Conservation (phyloP, 306 rosid species). For the Cicer yamashitae region DNA sequence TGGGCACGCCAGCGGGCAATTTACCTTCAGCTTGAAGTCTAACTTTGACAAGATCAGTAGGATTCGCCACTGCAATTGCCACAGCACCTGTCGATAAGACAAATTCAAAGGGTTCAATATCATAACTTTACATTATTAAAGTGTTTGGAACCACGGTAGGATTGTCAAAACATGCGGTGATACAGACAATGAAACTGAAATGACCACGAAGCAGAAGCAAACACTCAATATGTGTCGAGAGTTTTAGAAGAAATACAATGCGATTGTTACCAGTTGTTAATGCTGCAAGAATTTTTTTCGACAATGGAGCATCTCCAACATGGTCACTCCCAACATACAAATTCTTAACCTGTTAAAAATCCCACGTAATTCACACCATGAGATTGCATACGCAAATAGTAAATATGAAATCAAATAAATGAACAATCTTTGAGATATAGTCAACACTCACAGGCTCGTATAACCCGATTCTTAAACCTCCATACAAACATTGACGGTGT, state of each 20-base stretch:
- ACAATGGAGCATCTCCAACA: constrained; percentile 90
- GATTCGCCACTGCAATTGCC: constrained; percentile 85
- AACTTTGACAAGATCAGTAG: constrained; percentile 95
- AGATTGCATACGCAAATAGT: constrained; percentile 38
- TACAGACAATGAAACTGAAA: too few relatives aligned
- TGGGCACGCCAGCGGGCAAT: constrained; percentile 84
- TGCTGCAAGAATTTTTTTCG: constrained; percentile 91
- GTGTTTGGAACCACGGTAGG: too few relatives aligned
- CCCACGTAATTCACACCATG: constrained; percentile 37
- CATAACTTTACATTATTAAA: constrained; percentile 4
- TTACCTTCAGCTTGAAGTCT: constrained; percentile 98
- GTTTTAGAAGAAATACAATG: constrained; percentile 35
- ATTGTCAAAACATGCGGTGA: too few relatives aligned
- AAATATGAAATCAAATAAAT: constrained; percentile 33
- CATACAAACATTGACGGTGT: constrained; percentile 89
- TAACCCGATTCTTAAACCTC: constrained; percentile 90
- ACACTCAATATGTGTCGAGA: background rate
- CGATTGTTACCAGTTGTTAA: constrained; percentile 80
- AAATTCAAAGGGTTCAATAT: background rate
- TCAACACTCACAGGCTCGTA: constrained; percentile 85
- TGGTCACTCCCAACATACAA: constrained; percentile 81
- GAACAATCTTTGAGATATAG: background rate
- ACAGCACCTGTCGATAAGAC: constrained; percentile 70
- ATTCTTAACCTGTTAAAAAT: constrained; percentile 69
- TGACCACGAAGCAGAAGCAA: too few relatives aligned